Conservation (phyloP, 495 filamentous ascomycete species). For the Tuber brumale region DNA sequence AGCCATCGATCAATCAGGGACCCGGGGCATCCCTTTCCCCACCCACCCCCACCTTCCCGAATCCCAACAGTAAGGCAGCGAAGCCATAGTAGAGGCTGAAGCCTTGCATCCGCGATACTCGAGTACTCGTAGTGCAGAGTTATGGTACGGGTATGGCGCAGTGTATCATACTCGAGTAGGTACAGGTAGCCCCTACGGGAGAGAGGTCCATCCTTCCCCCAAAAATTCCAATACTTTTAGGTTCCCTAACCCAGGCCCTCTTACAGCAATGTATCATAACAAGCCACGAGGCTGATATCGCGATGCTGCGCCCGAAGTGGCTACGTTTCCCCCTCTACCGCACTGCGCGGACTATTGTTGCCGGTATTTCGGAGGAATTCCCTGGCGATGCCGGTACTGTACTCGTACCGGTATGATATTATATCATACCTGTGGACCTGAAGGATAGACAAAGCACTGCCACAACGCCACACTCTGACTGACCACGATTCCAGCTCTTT, state of each 20-base stretch:
- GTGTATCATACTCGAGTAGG: neutral
- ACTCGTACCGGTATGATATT: too few species aligned
- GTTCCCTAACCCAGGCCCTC: neutral
- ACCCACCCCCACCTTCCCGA: slow-evolving; percentile 17
- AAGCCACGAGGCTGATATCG: neutral
- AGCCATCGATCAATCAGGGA: slow-evolving; percentile 14
- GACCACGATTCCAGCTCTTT: neutral
- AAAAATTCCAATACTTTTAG: neutral
- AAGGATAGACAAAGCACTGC: neutral
- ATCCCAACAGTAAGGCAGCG: neutral
- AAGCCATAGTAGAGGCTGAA: neutral
- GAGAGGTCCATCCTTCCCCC: neutral
- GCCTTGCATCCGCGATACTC: neutral
- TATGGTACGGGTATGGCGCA: neutral
- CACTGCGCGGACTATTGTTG: neutral
- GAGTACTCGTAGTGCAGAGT: neutral
- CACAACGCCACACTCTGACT: neutral
- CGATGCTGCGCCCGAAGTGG: neutral
- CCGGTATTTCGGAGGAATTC: neutral
- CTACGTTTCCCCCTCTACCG: neutral
- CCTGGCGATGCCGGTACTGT: too few species aligned
- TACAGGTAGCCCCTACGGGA: neutral
- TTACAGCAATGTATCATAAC: neutral
- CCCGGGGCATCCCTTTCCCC: neutral
- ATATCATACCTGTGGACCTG: neutral